Base-by-base conservation (phyloP, 495 filamentous ascomycete species). In the Articulospora tetracladia region DNA sequence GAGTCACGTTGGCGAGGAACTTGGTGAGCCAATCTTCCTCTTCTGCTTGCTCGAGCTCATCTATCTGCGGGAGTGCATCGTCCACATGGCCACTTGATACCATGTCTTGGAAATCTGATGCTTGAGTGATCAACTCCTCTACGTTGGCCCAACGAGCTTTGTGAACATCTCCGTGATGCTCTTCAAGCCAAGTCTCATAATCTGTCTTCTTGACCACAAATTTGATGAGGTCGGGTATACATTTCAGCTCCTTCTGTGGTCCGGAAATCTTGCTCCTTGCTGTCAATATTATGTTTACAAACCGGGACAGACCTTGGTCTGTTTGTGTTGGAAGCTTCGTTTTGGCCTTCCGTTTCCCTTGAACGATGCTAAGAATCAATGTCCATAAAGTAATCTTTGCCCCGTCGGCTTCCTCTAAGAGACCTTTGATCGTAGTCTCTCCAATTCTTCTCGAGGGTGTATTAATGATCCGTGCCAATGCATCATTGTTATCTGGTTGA, bases 131-230 rank as follows among this genome's bases (percentile, higher is more conserved):
- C 20, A 98, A 82, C 69, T 99, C 95, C 64, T 92, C 84, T 11
- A 99, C 85, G 63, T 97, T 99, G 22, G 88, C 89, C 95, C 93
- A 98, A 68, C 91, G 76, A 48, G 81, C 76, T 58, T 96, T 90
- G 69, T 90, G 84, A 57, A 96, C 92, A 19, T 90, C 78, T 0
- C 85, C 81, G 67, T 96, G 85, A 11, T 79, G 76, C 27, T 80
- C 78, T 55, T 85, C 79, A 2, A 98, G 79, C 63, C 89, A 90
- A 7, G 83, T 81, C 65, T 91, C 78, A 59, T 93, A 92, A 22
- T 82, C 76, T 3, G 95, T 76, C 62, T 88, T 88, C 41, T 86
- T 83, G 26, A 95, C 77, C 24, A 98, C 73, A 60, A 85, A 83
- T 47, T 89, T 79, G 22, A 97, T 82, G 22, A 97, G 72, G n/a